These are phyloP conservation scores for Fraxinus velutina DNA, from an alignment of 305 asterid species.

Conservation along the genomic window DNA sequence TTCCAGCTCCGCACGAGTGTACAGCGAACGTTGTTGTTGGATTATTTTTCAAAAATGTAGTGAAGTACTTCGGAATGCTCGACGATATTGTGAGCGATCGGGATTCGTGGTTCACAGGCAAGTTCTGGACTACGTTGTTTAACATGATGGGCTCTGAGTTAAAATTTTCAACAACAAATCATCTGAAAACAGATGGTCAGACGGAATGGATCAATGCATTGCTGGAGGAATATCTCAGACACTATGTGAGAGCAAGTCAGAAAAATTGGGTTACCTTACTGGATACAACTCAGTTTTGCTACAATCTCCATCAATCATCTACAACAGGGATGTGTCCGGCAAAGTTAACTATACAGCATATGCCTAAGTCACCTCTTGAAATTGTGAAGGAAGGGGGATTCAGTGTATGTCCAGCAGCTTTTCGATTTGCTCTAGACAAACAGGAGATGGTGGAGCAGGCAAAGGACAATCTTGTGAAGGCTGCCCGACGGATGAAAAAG, in stretches of 20 bases:
- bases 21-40: background rate
- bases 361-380: background rate
- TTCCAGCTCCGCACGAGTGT: background rate
- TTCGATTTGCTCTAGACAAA: background rate
- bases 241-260: background rate
- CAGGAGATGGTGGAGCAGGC: background rate
- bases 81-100: background rate
- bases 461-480: background rate
- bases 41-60: background rate
- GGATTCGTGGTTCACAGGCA: background rate
- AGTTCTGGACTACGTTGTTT: background rate
- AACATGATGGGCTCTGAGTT: background rate
- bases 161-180: background rate
- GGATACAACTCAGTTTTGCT: background rate
- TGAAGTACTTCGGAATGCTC: background rate
- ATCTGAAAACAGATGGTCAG: background rate
- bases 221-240: background rate
- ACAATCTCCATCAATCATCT: background rate
- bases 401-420: background rate
- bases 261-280: background rate
- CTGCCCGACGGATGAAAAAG: background rate
- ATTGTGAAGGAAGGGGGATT: background rate
- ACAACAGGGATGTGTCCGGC: background rate
- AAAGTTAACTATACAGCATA: background rate
- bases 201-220: background rate